Conservation (phyloP, 345 rosid genomes). For the Brassica cretica region DNA sequence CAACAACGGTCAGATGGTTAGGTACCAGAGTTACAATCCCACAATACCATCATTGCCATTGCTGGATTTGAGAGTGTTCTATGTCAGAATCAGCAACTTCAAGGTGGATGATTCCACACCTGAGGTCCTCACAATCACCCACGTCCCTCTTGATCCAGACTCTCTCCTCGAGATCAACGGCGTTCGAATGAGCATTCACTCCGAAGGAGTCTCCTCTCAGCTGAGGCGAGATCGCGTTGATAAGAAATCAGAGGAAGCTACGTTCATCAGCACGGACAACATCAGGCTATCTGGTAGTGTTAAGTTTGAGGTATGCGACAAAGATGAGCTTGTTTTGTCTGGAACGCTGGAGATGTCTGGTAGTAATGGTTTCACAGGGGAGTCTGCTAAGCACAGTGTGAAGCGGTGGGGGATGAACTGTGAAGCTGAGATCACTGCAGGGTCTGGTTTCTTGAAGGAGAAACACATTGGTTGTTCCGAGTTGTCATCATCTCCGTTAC, state of each 20-base stretch:
- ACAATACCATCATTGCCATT: conserved; percentile 38
- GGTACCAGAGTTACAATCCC: conserved; percentile 55
- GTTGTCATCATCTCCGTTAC: conserved; percentile 41
- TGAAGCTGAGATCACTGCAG: conserved; percentile 55
- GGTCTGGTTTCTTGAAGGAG: conserved; percentile 67
- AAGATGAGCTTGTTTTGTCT: conserved; percentile 62
- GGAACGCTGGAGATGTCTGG: conserved; percentile 71
- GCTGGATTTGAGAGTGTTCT: conserved; percentile 90
- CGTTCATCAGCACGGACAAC: conserved; percentile 84
- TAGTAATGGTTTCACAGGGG: conserved; percentile 55
- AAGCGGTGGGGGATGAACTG: conserved; percentile 80
- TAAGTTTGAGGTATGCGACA: conserved; percentile 72
- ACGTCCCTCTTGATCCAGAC: conserved; percentile 70
- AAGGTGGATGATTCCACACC: conserved; percentile 69
- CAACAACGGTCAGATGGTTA: conserved; percentile 52
- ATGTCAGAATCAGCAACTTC: conserved; percentile 76
- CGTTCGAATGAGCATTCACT: conserved; percentile 51
- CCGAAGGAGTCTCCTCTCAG: conserved; percentile 59
- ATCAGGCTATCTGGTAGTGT: conserved; percentile 80
- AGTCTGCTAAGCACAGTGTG: conserved; percentile 48
- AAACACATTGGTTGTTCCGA: conserved; percentile 52
- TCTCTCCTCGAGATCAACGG: conserved; percentile 84
- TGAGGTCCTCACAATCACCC: conserved; percentile 68
- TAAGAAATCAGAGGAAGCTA: conserved; percentile 79
- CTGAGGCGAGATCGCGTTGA: conserved; percentile 84